A percentile compares a stretch with the other conserved stretches of the same genome.
phyloP scores from a whole-genome alignment of 176 grass and related monocot genomes.

The Carex kokanica region DNA sequence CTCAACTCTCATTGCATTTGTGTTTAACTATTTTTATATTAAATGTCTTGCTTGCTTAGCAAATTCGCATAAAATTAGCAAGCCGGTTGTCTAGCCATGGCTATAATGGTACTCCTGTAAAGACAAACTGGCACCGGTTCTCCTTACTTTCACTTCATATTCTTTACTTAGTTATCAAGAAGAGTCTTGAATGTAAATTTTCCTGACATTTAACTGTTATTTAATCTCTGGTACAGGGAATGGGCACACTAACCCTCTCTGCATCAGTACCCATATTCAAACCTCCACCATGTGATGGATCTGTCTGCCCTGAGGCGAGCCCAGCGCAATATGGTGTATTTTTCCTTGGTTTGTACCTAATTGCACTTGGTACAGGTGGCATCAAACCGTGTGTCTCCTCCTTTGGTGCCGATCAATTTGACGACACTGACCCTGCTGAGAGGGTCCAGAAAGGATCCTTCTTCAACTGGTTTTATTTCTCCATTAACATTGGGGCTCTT shows the following conservation, averaged over 20 bases:
- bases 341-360: conserved; percentile 83
- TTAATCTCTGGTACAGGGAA: conserved; percentile 50
- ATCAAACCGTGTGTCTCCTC: conserved; percentile 89
- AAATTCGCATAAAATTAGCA: neutral
- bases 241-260: conserved; percentile 65
- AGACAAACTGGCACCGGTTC: neutral
- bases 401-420: conserved; percentile 89
- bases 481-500: conserved; percentile 86
- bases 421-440: conserved; percentile 74
- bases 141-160: neutral
- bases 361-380: conserved; percentile 79
- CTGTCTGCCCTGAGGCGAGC: conserved; percentile 55
- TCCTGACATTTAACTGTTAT: conserved; percentile 9
- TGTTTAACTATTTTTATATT: neutral
- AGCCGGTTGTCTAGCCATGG: neutral
- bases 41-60: neutral
- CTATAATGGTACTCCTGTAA: neutral
- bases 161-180: neutral
- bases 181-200: conserved; percentile 5
- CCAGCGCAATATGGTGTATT: conserved; percentile 63
- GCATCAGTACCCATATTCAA: conserved; percentile 64
- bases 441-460: conserved; percentile 75
- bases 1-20: neutral
- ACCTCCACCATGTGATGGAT: conserved; percentile 65
- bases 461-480: conserved; percentile 97